Conservation (phyloP, 2,329 filamentous ascomycete genomes). For the Sordariomycetes sp. region DNA sequence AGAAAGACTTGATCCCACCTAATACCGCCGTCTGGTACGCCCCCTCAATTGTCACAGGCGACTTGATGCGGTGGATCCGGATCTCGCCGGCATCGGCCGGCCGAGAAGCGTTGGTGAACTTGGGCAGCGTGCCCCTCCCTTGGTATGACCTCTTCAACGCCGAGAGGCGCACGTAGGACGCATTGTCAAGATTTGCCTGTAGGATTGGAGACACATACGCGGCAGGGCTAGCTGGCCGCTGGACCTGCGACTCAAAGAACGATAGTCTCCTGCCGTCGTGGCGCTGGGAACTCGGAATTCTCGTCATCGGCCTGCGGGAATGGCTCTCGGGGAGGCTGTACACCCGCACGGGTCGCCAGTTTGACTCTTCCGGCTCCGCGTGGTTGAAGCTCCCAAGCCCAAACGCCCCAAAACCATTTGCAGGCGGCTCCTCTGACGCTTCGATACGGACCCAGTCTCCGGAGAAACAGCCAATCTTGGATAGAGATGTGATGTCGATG, state of each 20-base stretch:
- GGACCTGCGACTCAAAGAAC: conserved; percentile 60
- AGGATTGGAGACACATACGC: conserved; percentile 79
- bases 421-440: conserved; percentile 60
- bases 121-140: conserved; percentile 41
- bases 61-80: conserved; percentile 78
- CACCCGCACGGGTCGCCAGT: conserved; percentile 78
- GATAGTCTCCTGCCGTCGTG: conserved; percentile 41
- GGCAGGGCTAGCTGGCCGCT: conserved; percentile 43
- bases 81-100: conserved; percentile 62
- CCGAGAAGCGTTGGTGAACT: conserved; percentile 41
- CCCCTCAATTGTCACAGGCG: conserved; percentile 77
- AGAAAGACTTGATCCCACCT: conserved; percentile 77
- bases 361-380: conserved; percentile 43
- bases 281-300: conserved; percentile 45
- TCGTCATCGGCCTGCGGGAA: conserved; percentile 47
- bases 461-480: conserved; percentile 90
- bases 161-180: conserved; percentile 69
- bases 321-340: conserved; percentile 79
- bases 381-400: conserved; percentile 52
- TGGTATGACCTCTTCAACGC: conserved; percentile 45
- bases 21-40: conserved; percentile 78
- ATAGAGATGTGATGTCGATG: conserved; percentile 76
- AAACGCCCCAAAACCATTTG: conserved; percentile 55
- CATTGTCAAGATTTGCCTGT: conserved; percentile 72
- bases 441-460: conserved; percentile 93